Evolutionary conservation across 345 rosid genomes (phyloP), one percentile per base, ranked within the genome.

Genomic region (Raphanus raphanistrum): DNA sequence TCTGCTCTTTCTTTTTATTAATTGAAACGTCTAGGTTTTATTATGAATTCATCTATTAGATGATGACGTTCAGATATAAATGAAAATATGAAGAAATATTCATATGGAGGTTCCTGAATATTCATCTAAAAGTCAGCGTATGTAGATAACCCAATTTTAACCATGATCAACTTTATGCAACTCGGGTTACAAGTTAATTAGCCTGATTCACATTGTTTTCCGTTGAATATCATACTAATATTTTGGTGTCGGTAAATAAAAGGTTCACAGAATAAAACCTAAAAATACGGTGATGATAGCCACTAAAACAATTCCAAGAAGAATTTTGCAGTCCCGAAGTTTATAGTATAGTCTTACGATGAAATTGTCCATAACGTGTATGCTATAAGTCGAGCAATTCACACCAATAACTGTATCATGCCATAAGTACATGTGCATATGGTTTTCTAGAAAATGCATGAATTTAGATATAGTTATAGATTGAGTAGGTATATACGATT

Each of bases 241-340:
- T 50, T 50, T 50, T 50, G 21, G 68, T 77, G 76, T 57, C 64
- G 33, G 73, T 78, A 45, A 8, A 21, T 57, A 57, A 27, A 41
- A 38, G 66, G 72, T 71, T 41, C 72, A 43, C 67, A 57, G 48
- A 65, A 64, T 71, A 43, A 57, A 72, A 58, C 72, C 54, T 25
- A 63, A 76, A 70, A 54, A 77, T 71, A 71, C 31, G 72, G 60
- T 71, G 72, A 65, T 17, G 71, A 55, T 21, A 33, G 76, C 62
- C 62, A 13, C 64, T 48, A 66, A 66, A 6, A 33, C 57, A 68
- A 31, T 63, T 8, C 71, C 78, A 68, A 67, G 75, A 74, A 61
- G 70, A 68, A 73, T 55, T 41, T 79, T 69, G 59, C 71, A 79
- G n/a, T 68, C 74, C 75, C 75, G n/a, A 63, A 68, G 66, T 26